A percentile compares a stretch with the other conserved stretches of the same genome.
These are phyloP conservation scores for Globisporangium cystogenes DNA, from an alignment of 352 stramenopile genomes.

Conservation along the genomic window DNA sequence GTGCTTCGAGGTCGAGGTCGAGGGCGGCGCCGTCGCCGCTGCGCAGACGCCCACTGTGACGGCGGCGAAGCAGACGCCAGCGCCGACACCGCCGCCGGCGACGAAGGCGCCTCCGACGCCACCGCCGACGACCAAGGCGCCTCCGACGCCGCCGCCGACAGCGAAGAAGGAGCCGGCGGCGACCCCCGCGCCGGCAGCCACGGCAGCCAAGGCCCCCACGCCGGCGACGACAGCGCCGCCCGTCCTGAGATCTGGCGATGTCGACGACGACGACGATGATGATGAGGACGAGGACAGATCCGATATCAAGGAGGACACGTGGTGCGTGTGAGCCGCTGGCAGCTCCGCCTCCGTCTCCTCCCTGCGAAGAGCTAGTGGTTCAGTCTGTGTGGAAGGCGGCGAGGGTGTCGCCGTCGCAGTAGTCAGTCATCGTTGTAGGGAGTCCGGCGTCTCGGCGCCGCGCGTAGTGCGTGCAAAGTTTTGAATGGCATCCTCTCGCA, in stretches of 20 bases:
- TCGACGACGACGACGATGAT: not conserved
- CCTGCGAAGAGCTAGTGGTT: not conserved
- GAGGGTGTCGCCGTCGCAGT: not conserved
- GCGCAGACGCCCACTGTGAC: not conserved
- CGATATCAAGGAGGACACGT: slow-evolving; percentile 3
- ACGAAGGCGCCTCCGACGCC: slow-evolving; percentile 2
- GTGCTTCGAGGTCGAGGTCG: slow-evolving; percentile 13
- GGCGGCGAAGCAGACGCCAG: slow-evolving; percentile 3
- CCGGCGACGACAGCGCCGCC: slow-evolving; percentile 3
- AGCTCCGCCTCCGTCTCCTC: no score
- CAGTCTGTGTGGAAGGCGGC: not conserved
- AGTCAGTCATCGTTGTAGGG: no score
- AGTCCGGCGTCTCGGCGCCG: not conserved
- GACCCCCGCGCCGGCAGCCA: not conserved
- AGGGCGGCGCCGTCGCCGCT: not conserved
- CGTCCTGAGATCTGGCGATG: not conserved
- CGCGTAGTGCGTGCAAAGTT: not conserved
- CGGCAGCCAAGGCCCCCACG: not conserved
- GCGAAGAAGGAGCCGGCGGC: no score
- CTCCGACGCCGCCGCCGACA: no score
- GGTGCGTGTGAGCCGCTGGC: not conserved
- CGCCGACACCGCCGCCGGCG: slow-evolving; percentile 1
- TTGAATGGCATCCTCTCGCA: not conserved
- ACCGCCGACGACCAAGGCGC: slow-evolving; percentile 1
- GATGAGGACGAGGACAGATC: slow-evolving; percentile 1